Evolutionary conservation across 1,284 basidiomycete genomes (phyloP).

Genomic region (Fomitopsis schrenkii): DNA sequence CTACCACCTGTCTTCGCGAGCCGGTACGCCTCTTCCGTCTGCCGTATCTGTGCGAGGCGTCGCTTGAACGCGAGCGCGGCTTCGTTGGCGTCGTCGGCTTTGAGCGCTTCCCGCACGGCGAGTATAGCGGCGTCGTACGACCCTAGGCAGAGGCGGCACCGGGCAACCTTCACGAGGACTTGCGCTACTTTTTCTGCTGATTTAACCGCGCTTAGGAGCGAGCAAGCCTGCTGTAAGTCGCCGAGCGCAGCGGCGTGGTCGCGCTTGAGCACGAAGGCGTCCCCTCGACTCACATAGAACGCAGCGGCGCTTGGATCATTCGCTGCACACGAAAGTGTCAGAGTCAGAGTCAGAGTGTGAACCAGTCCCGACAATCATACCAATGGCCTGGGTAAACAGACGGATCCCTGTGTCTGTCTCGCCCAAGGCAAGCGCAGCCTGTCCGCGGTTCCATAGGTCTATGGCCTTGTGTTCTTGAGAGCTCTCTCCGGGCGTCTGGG

Average conservation of each 20-base stretch:
- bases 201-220: neutral
- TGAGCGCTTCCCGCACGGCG: constrained; percentile 12
- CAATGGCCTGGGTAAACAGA: neutral
- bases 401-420: neutral
- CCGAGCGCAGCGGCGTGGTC: neutral
- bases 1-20: constrained; percentile 10
- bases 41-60: constrained; percentile 8
- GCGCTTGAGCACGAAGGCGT: neutral
- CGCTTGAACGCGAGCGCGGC: constrained; percentile 5
- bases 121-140: constrained; percentile 8
- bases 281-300: neutral
- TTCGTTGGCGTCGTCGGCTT: constrained; percentile 4
- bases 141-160: constrained; percentile 13
- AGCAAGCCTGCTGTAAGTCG: neutral
- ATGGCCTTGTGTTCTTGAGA: neutral
- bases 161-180: constrained; percentile 4
- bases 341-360: no score
- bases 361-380: neutral
- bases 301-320: neutral
- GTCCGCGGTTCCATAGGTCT: neutral
- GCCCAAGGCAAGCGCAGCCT: neutral
- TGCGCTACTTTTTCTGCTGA: neutral
- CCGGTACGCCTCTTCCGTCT: constrained; percentile 9
- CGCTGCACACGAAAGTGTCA: neutral
- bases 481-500: neutral